These are phyloP conservation scores for Hymenoscyphus albidus DNA, from an alignment of 2,329 filamentous ascomycete species.

Conservation along the genomic window DNA sequence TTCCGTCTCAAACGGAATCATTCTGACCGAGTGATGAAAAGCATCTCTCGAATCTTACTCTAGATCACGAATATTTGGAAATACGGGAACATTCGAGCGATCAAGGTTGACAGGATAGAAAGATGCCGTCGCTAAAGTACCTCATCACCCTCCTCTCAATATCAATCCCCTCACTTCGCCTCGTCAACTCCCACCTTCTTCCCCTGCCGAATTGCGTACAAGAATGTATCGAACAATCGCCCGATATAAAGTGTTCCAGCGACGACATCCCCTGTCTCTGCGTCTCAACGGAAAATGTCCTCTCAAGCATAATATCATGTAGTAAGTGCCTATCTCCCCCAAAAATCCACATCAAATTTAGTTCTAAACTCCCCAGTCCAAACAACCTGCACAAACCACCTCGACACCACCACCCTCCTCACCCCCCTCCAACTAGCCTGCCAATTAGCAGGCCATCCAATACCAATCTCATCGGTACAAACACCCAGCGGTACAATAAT, in stretches of 20 bases:
- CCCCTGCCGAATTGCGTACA: slow-evolving; percentile 35
- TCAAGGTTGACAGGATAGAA: not conserved
- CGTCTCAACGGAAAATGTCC: slow-evolving; percentile 35
- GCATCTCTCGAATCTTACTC: not conserved
- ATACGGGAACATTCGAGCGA: not conserved
- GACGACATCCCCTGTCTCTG: slow-evolving; percentile 39
- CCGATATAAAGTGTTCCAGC: slow-evolving; percentile 34
- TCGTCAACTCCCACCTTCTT: slow-evolving; percentile 9
- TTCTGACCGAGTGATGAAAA: not conserved
- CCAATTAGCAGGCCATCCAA: slow-evolving; percentile 29
- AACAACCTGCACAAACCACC: slow-evolving; percentile 36
- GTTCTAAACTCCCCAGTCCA: slow-evolving; percentile 25
- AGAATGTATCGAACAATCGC: slow-evolving; percentile 35
- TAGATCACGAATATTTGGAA: not conserved
- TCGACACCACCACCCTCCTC: slow-evolving; percentile 36
- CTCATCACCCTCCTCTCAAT: slow-evolving; percentile 19
- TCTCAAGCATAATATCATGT: slow-evolving; percentile 39
- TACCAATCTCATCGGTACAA: slow-evolving; percentile 30
- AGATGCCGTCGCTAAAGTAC: slow-evolving; percentile 11
- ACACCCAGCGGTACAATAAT: slow-evolving; percentile 19
- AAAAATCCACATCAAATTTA: not conserved
- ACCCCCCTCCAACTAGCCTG: slow-evolving; percentile 36
- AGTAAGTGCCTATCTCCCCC: slow-evolving; percentile 11
- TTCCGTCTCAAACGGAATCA: not conserved
- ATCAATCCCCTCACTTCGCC: slow-evolving; percentile 27